phyloP scores from a whole-genome alignment of 306 rosid genomes.

The Ormosia semicastrata region DNA sequence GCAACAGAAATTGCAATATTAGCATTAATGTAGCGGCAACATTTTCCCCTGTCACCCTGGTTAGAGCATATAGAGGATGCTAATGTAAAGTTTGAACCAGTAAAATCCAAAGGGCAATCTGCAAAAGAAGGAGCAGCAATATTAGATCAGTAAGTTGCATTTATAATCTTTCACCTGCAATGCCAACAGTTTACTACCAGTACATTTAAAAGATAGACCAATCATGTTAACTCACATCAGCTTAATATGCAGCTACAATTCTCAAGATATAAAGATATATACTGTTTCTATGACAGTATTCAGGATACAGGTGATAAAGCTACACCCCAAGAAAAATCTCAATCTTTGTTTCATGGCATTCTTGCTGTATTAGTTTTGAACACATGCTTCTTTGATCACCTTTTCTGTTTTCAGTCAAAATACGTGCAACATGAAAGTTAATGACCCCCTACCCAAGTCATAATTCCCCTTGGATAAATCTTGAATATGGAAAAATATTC shows the following conservation, averaged over 20 bases:
- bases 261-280: constrained; percentile 1
- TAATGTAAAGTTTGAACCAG: constrained; percentile 72
- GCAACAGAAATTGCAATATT: constrained; percentile 78
- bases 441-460: background rate
- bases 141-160: constrained; percentile 24
- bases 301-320: background rate
- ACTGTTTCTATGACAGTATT: background rate
- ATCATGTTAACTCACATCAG: background rate
- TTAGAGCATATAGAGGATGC: constrained; percentile 76
- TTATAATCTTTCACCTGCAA: background rate
- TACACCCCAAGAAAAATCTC: background rate
- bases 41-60: constrained; percentile 68
- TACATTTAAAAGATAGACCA: background rate
- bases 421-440: background rate
- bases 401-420: constrained; percentile 13
- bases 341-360: background rate
- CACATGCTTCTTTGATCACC: background rate
- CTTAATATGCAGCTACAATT: constrained; percentile 17
- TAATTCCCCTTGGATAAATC: background rate
- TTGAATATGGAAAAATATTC: background rate
- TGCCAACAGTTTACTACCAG: constrained; percentile 1
- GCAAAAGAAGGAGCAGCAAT: constrained; percentile 39
- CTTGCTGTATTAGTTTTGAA: background rate
- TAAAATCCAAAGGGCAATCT: constrained; percentile 91
- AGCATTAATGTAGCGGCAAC: constrained; percentile 96